Evolutionary conservation across 441 rosid genomes (phyloP).

Genomic region (Populus tomentosa): DNA sequence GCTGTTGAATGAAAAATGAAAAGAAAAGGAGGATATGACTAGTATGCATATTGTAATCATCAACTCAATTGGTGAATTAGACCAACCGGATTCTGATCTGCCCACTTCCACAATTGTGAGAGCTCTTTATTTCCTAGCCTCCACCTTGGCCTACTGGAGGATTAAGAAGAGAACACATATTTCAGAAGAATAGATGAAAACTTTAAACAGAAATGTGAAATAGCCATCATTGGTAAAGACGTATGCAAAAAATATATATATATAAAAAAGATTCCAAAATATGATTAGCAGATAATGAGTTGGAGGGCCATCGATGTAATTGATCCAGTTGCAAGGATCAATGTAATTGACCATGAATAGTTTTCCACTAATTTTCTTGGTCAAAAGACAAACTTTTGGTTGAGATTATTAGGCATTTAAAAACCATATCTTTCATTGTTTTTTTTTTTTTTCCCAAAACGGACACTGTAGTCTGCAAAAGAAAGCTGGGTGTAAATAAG

Average conservation of each 20-base stretch:
- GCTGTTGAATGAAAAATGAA: background rate
- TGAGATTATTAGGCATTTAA: too few relatives aligned
- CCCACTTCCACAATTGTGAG: constrained; percentile 98
- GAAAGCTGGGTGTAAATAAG: background rate
- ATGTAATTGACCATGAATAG: background rate
- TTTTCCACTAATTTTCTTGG: background rate
- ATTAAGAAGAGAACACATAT: constrained; percentile 14
- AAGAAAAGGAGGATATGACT: background rate
- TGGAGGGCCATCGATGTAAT: background rate
- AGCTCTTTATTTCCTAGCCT: constrained; percentile 95
- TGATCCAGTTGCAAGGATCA: background rate
- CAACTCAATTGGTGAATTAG: background rate
- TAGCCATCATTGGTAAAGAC: background rate
- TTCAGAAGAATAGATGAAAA: constrained; percentile 4
- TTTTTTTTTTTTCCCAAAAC: too few relatives aligned
- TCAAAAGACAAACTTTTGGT: too few relatives aligned
- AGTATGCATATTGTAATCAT: background rate
- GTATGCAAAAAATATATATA: background rate
- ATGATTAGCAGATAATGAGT: background rate
- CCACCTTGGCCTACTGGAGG: constrained; percentile 77
- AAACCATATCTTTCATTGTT: too few relatives aligned
- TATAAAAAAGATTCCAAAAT: background rate
- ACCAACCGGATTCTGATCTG: constrained; percentile 87
- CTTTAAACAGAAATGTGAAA: background rate
- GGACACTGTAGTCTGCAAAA: background rate